Conservation (phyloP, 192 early-diverging fungal genomes). For the Diversispora epigaea region DNA sequence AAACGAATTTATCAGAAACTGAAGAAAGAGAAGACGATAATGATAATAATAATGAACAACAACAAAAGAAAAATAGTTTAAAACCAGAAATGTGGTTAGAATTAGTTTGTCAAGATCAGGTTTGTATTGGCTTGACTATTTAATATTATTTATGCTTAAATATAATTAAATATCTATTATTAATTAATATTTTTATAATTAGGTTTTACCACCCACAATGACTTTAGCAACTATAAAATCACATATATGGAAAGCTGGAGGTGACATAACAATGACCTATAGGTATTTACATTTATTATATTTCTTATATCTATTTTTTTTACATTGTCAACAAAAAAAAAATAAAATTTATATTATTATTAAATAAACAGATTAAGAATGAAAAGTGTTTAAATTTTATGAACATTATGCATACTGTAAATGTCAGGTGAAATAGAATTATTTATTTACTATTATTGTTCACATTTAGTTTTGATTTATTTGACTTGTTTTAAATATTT, state of each 20-base stretch:
- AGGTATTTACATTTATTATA: constrained; percentile 32
- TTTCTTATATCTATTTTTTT: not conserved
- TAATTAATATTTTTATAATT: not conserved
- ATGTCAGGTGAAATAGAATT: too few species aligned
- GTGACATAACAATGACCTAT: constrained; percentile 58
- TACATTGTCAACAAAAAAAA: not conserved
- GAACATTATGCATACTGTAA: too few species aligned
- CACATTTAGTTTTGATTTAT: too few species aligned
- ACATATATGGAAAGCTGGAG: constrained; percentile 62
- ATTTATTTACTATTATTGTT: too few species aligned
- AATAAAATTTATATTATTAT: not conserved
- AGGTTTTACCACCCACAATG: constrained; percentile 56
- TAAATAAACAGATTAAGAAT: not conserved
- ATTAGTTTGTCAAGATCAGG: constrained; percentile 59
- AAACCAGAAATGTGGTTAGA: constrained; percentile 59
- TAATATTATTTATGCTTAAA: not conserved
- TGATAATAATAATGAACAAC: not conserved
- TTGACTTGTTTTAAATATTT: too few species aligned
- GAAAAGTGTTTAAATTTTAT: constrained; percentile 12
- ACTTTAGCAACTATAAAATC: constrained; percentile 70
- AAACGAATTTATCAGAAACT: not conserved
- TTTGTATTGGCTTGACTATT: constrained; percentile 29
- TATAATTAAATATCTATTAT: not conserved
- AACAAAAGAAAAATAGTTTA: constrained; percentile 12
- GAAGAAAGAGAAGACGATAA: constrained; percentile 29